phyloP scores from a whole-genome alignment of 2,329 filamentous ascomycete genomes.

The Ceratocystis huliohia region DNA sequence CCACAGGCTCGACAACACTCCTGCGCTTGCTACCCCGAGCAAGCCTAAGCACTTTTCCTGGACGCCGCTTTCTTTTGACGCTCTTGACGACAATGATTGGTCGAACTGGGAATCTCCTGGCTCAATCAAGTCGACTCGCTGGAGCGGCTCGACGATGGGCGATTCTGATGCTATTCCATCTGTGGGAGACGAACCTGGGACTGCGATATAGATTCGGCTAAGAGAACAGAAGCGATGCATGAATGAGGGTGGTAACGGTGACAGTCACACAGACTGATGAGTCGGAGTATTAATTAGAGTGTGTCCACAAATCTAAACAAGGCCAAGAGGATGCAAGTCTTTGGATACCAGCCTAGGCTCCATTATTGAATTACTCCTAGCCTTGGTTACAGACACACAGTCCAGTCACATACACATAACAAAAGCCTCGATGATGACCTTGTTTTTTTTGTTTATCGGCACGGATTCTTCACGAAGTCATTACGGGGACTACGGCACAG shows the following conservation, averaged over 20 bases:
- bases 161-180: constrained; percentile 35
- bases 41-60: constrained; percentile 46
- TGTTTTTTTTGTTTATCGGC: not conserved
- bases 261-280: not conserved
- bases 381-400: not conserved
- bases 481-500: constrained; percentile 5
- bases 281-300: not conserved
- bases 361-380: not conserved
- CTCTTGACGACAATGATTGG: constrained; percentile 50
- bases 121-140: constrained; percentile 45
- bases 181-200: constrained; percentile 35
- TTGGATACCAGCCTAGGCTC: not conserved
- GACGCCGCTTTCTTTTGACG: constrained; percentile 45
- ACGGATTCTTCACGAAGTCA: constrained; percentile 10
- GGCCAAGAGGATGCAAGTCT: not conserved
- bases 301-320: not conserved
- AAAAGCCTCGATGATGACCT: constrained; percentile 1
- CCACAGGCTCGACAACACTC: not conserved
- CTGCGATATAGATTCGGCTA: constrained; percentile 35
- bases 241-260: not conserved
- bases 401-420: constrained; percentile 4
- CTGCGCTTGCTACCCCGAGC: constrained; percentile 28
- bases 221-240: not conserved
- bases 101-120: constrained; percentile 49
- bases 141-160: constrained; percentile 49